A percentile compares a stretch with the other conserved stretches of the same genome.
Conservation (phyloP, 2,329 filamentous ascomycete species). For the Phialocephala subalpina region DNA sequence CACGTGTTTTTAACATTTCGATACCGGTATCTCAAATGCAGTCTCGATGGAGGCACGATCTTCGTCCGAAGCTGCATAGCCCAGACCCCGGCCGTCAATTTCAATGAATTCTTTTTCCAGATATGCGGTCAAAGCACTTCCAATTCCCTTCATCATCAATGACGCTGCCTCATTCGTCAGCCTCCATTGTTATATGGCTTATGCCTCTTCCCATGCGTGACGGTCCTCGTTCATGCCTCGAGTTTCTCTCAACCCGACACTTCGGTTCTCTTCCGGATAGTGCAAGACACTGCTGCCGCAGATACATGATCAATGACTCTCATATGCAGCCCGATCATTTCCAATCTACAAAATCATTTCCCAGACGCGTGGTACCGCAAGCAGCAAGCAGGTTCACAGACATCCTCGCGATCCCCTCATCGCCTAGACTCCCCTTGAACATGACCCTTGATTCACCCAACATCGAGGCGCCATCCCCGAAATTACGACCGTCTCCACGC, state of each 20-base stretch:
- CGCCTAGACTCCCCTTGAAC: background rate
- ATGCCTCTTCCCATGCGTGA: background rate
- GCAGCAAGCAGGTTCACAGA: constrained; percentile 17
- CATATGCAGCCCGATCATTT: constrained; percentile 1
- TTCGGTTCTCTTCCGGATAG: background rate
- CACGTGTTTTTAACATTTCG: constrained; percentile 1
- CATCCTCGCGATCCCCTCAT: constrained; percentile 13
- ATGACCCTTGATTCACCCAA: background rate
- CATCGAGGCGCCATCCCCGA: constrained; percentile 15
- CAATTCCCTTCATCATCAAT: background rate
- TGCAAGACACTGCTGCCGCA: constrained; percentile 9
- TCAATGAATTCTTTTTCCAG: background rate
- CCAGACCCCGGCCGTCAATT: background rate
- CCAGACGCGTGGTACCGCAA: constrained; percentile 7
- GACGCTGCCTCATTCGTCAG: constrained; percentile 3
- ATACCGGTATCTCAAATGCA: background rate
- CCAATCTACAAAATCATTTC: background rate
- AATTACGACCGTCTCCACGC: constrained; percentile 17
- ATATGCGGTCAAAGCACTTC: background rate
- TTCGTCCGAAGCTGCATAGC: constrained; percentile 1
- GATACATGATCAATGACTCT: background rate
- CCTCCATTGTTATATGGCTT: background rate
- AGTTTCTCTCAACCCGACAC: background rate
- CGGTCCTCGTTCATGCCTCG: background rate
- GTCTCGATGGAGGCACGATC: background rate